Conservation (phyloP, 805 yeast genomes). For the Sugiyamaella floridensis region DNA sequence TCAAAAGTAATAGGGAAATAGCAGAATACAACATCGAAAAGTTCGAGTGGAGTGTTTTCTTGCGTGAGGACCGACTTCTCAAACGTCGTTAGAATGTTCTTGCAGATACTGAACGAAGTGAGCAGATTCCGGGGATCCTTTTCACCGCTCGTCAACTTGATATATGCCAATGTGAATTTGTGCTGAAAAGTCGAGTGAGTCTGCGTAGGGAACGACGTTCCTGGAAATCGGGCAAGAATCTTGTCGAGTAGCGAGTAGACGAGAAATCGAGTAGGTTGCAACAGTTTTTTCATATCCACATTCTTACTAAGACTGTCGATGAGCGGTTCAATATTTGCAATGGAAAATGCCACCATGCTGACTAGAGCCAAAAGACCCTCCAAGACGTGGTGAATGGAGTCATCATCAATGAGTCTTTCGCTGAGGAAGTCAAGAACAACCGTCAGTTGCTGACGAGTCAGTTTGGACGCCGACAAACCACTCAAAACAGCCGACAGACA, state of each 20-base stretch:
- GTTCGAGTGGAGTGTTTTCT: conserved; percentile 40
- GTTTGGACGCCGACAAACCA: conserved; percentile 25
- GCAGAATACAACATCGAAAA: conserved; percentile 87
- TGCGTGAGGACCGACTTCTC: conserved; percentile 4
- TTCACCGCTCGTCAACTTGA: conserved; percentile 74
- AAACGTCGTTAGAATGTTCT: conserved; percentile 38
- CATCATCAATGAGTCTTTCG: conserved; percentile 56
- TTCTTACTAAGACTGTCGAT: conserved; percentile 30
- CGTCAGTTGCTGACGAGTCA: conserved; percentile 32
- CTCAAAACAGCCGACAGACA: conserved; percentile 38
- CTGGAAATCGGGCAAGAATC: conserved; percentile 8
- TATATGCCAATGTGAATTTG: conserved; percentile 47
- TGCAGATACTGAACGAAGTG: conserved; percentile 55
- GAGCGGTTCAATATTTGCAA: conserved; percentile 27
- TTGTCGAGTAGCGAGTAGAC: conserved; percentile 45
- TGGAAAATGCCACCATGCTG: conserved; percentile 42
- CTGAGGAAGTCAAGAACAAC: conserved; percentile 45
- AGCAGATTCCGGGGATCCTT: conserved; percentile 89
- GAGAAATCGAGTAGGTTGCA: conserved; percentile 41
- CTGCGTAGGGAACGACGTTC: background rate
- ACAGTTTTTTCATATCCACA: conserved; percentile 27
- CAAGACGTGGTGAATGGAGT: conserved; percentile 46
- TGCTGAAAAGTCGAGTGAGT: conserved; percentile 27
- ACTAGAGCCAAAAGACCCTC: conserved; percentile 48
- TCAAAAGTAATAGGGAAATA: conserved; percentile 94